phyloP scores from a whole-genome alignment of 2,329 filamentous ascomycete genomes.

The Chaetomiaceae sp. region DNA sequence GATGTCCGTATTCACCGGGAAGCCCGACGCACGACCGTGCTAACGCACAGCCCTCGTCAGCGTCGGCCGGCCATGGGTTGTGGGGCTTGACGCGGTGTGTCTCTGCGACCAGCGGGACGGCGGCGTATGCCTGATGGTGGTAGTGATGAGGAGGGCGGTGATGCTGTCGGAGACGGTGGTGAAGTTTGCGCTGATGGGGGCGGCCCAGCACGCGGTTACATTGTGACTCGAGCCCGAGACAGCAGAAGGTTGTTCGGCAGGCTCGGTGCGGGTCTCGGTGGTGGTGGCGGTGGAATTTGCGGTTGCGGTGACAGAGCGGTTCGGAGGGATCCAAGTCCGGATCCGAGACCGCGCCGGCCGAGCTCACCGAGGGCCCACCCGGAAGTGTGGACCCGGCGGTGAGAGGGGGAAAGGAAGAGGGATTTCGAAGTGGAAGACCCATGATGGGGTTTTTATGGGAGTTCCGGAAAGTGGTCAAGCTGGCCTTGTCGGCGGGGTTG shows the following conservation, averaged over 20 bases:
- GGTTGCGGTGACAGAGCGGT: background rate
- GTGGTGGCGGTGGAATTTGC: background rate
- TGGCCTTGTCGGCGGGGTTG: background rate
- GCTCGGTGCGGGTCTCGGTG: background rate
- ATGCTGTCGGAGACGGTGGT: background rate
- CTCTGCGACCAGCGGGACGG: background rate
- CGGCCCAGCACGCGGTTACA: no score
- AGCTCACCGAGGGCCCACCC: background rate
- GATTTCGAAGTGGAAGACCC: conserved; percentile 9
- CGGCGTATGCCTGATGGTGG: background rate
- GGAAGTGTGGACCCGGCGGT: background rate
- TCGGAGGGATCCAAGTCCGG: background rate
- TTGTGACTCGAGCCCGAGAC: no score
- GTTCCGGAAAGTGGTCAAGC: background rate
- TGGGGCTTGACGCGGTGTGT: conserved; percentile 1
- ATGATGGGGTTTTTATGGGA: conserved; percentile 6
- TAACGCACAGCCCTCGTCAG: conserved; percentile 17
- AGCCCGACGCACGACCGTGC: conserved; percentile 12
- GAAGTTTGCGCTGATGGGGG: no score
- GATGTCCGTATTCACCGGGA: conserved; percentile 27
- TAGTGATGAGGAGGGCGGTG: background rate
- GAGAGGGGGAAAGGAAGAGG: background rate
- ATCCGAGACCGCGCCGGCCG: background rate
- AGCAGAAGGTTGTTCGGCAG: background rate
- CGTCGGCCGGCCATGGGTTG: conserved; percentile 4